Base-by-base conservation (phyloP, 345 rosid genomes). In the Turnera subulata region DNA sequence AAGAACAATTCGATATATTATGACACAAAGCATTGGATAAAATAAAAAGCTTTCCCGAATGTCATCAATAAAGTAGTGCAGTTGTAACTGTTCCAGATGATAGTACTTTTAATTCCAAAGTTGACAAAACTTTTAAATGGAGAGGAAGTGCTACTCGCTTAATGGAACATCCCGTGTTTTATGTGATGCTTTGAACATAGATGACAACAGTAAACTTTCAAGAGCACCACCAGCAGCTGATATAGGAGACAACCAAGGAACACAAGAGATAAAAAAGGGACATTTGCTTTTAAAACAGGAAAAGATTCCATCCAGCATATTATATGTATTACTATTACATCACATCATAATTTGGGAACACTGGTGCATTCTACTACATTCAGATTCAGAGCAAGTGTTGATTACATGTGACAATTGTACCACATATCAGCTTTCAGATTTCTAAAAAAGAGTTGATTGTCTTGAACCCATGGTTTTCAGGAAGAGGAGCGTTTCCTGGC, bases 361-460 rank as follows among this genome's bases (percentile, higher is more conserved):
- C 35, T 3, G 35, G 35, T 29, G 35, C n/a, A n/a, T n/a, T n/a
- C n/a, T n/a, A n/a, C n/a, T n/a, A 8, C 35, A 4, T 29, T 29
- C 35, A 29, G 35, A 29, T 29, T 29, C 35, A 4, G 35, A 4
- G 8, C 8, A 29, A 29, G 35, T 3, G 35, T 8, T 29, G 35
- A 29, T 3, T 29, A 8, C n/a, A 8, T 40, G 45, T 40, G 45
- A 40, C 11, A 40, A 12, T 5, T 3, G 45, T 2, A 10, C n/a
- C 4, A 6, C 44, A 35, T 3, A 32, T 4, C 35, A 18, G 56
- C 75, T 49, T 47, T 80, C 72, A 84, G 72, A 84, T 75, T 54
- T 82, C 86, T 19, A 64, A 37, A 21, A 70, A 70, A 18, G 59
- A 55, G 42, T 20, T 70, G 39, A 70, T 50, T 18, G 70, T 70